A percentile compares a stretch with the other conserved stretches of the same genome.
Evolutionary conservation across 2,329 filamentous ascomycete species (phyloP).

Genomic region (Epichloe uncinata): DNA sequence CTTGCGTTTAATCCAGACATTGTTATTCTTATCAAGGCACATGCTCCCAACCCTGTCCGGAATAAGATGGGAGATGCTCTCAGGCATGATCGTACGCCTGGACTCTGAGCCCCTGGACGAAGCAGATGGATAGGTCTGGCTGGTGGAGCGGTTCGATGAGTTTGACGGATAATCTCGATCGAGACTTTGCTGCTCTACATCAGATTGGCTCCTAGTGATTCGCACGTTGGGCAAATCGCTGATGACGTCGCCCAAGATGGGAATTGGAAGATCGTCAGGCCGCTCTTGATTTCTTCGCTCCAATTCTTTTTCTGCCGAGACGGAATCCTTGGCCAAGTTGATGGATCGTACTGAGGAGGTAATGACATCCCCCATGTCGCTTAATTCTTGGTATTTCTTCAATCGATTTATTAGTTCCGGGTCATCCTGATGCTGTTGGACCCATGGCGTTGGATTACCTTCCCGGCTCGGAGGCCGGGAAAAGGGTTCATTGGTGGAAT

Average conservation of each 20-base stretch:
- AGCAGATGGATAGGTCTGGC: conserved; percentile 54
- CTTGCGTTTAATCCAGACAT: conserved; percentile 72
- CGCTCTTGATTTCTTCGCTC: conserved; percentile 18
- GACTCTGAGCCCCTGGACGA: conserved; percentile 77
- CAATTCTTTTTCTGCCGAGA: conserved; percentile 28
- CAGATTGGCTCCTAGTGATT: conserved; percentile 38
- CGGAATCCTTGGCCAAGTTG: conserved; percentile 36
- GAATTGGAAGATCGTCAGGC: conserved; percentile 10
- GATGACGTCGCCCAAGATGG: conserved; percentile 26
- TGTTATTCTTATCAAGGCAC: conserved; percentile 71
- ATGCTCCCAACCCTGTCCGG: conserved; percentile 82
- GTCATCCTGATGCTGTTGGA: conserved; percentile 51
- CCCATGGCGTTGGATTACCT: conserved; percentile 49
- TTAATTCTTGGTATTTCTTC: conserved; percentile 71
- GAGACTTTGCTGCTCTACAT: conserved; percentile 24
- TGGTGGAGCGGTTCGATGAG: conserved; percentile 42
- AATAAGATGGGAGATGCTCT: conserved; percentile 78
- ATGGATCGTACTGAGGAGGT: conserved; percentile 61
- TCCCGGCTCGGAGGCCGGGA: conserved; percentile 81
- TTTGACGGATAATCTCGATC: conserved; percentile 34
- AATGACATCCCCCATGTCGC: conserved; percentile 64
- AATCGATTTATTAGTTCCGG: conserved; percentile 62
- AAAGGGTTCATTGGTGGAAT: conserved; percentile 63
- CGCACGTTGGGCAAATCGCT: conserved; percentile 53
- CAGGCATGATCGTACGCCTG: conserved; percentile 65